Conservation (phyloP, 306 rosid species). For the Prunus fruticosa region DNA sequence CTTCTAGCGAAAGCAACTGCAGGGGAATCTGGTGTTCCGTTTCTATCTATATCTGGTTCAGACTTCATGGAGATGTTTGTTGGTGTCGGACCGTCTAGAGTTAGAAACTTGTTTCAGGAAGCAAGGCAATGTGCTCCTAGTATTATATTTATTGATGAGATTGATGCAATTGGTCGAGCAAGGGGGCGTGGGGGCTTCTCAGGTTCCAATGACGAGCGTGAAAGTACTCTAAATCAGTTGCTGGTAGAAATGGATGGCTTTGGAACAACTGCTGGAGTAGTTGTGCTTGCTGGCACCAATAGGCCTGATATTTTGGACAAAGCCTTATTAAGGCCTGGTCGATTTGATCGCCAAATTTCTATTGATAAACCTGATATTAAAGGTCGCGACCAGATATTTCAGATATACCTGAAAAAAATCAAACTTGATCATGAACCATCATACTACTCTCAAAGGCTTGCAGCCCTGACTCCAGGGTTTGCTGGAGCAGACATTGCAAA, state of each 20-base stretch:
- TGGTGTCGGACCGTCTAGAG: constrained; percentile 97
- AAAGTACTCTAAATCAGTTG: constrained; percentile 92
- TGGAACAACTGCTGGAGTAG: constrained; percentile 91
- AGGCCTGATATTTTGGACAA: constrained; percentile 95
- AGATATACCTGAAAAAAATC: constrained; percentile 74
- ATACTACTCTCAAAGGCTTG: constrained; percentile 85
- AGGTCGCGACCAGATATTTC: constrained; percentile 90
- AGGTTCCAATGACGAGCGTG: constrained; percentile 92
- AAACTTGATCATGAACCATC: constrained; percentile 87
- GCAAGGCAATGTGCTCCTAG: constrained; percentile 97
- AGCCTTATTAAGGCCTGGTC: constrained; percentile 89
- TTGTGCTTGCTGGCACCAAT: constrained; percentile 98
- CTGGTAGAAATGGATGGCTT: constrained; percentile 99
- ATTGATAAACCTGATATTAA: constrained; percentile 89
- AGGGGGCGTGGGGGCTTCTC: constrained; percentile 95
- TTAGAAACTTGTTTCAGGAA: constrained; percentile 92
- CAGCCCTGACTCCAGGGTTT: constrained; percentile 98
- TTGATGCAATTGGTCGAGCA: constrained; percentile 97
- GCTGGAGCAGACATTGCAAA: constrained; percentile 99
- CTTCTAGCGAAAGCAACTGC: constrained; percentile 98
- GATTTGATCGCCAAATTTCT: constrained; percentile 83
- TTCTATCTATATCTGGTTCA: constrained; percentile 91
- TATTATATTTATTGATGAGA: constrained; percentile 92
- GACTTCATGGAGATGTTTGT: constrained; percentile 98
- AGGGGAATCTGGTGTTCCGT: constrained; percentile 95